A percentile compares a stretch with the other conserved stretches of the same genome.
Conservation (phyloP, 805 yeast genomes). For the Spathaspora boniae region DNA sequence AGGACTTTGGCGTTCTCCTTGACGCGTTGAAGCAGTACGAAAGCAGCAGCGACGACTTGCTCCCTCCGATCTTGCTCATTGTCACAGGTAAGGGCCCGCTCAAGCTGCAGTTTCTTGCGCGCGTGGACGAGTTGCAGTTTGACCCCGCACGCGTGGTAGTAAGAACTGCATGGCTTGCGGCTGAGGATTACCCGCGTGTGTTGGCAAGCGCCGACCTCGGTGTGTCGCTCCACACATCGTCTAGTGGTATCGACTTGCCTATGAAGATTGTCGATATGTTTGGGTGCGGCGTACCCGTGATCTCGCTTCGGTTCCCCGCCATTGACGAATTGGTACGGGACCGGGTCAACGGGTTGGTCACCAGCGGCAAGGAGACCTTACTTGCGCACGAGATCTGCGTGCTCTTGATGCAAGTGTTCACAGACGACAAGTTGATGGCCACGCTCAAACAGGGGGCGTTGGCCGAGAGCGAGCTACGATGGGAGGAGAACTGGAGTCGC, state of each 20-base stretch:
- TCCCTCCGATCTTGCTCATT: conserved; percentile 57
- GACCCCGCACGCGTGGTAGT: conserved; percentile 49
- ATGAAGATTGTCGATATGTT: conserved; percentile 96
- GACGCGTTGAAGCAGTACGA: conserved; percentile 67
- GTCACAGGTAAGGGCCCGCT: conserved; percentile 98
- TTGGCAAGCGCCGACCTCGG: conserved; percentile 82
- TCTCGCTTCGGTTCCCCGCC: conserved; percentile 74
- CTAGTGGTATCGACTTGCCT: conserved; percentile 92
- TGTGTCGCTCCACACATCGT: conserved; percentile 83
- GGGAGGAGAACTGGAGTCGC: conserved; percentile 73
- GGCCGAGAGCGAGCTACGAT: conserved; percentile 60
- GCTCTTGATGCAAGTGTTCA: conserved; percentile 23
- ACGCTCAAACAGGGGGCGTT: conserved; percentile 66
- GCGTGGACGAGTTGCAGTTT: conserved; percentile 43
- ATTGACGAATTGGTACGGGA: conserved; percentile 72
- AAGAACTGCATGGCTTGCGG: conserved; percentile 69
- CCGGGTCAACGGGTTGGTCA: conserved; percentile 62
- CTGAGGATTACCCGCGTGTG: conserved; percentile 75
- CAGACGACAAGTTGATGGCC: conserved; percentile 27
- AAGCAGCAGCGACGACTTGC: conserved; percentile 42
- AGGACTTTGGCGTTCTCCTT: conserved; percentile 70
- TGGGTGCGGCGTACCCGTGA: conserved; percentile 93
- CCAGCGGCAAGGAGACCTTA: conserved; percentile 20
- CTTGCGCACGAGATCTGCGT: conserved; percentile 23
- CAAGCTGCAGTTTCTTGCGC: conserved; percentile 46